Base-by-base conservation (phyloP, 345 rosid genomes). In the Microcos paniculata region DNA sequence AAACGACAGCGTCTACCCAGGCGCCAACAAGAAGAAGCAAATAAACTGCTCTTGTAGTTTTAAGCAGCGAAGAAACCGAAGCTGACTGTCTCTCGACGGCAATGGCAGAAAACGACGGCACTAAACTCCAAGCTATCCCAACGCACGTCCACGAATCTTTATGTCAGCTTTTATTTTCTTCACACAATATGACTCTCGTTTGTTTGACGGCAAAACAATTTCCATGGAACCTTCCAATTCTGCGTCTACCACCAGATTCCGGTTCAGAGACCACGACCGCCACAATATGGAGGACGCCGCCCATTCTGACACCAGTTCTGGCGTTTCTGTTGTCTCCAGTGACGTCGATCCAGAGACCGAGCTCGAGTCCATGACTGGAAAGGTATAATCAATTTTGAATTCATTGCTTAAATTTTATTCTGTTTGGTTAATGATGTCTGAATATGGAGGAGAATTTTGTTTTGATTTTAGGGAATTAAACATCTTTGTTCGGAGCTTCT, bases 351-450 rank as follows among this genome's bases (percentile, higher is more conserved):
- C 73, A 35, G 87, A 81, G 53, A 42, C 80, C 10, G 85, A 87
- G 71, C 76, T 90, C 42, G 83, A 78, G 57, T 90, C 89, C 73
- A 85, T 88, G 94, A 79, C 91, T 0, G 89, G 84, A 56, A 85
- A 81, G 90, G 91, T 85, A 77, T 40, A 23, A 42, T 11, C 16
- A 43, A 62, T 3, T 33, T 62, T 42, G 23, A 6, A 23, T 24
- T 86, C 3, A 42, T 88, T n/a, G 78, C 80, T 24, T 78, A 35
- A 21, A 4, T 58, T 26, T 24, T 58, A 1, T 26, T 49, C 16
- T 52, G 19, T 6, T 19, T 57, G 0, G 16, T 13, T 24, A 55
- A 55, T 57, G 9, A 64, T 42, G 2, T 24, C 1, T 28, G 30
- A 18, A 23, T 48, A 52, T 30, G 55, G 49, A 40, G 28, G 42